A percentile compares a stretch with the other conserved stretches of the same genome.
Evolutionary conservation across 352 stramenopile species (phyloP).

Genomic region (Phytophthora rubi): DNA sequence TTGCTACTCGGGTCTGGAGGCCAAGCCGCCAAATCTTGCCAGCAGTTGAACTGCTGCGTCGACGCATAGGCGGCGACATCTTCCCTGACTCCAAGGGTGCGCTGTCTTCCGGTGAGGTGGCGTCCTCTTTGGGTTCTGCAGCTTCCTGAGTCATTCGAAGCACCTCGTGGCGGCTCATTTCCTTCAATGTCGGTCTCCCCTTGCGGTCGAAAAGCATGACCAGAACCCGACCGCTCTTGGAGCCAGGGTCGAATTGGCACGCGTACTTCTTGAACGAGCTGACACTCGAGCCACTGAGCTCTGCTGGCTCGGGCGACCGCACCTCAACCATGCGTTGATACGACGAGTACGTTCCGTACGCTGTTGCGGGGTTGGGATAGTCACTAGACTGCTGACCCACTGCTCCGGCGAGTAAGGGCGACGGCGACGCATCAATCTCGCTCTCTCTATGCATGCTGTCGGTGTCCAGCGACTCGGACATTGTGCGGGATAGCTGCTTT

Average conservation of each 20-base stretch:
- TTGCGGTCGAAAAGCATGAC: conserved; percentile 56
- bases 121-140: conserved; percentile 38
- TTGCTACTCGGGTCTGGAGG: conserved; percentile 23
- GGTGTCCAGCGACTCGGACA: conserved; percentile 22
- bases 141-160: conserved; percentile 62
- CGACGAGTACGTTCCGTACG: conserved; percentile 34
- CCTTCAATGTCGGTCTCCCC: conserved; percentile 49
- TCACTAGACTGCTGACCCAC: conserved; percentile 15
- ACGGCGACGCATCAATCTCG: conserved; percentile 19
- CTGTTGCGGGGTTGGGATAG: conserved; percentile 23
- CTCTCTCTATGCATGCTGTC: conserved; percentile 20
- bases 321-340: conserved; percentile 34
- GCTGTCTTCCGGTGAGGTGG: not conserved
- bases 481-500: not conserved
- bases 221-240: conserved; percentile 49
- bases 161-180: conserved; percentile 66
- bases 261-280: conserved; percentile 36
- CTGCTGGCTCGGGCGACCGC: conserved; percentile 16
- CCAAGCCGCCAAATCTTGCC: conserved; percentile 29
- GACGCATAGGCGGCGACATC: conserved; percentile 15
- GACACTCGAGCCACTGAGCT: conserved; percentile 13
- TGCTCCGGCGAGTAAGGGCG: conserved; percentile 22
- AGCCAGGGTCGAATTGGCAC: conserved; percentile 49
- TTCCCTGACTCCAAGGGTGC: conserved; percentile 8
- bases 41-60: conserved; percentile 31